Conservation (phyloP, 2,329 filamentous ascomycete species). For the Claviceps capensis region DNA sequence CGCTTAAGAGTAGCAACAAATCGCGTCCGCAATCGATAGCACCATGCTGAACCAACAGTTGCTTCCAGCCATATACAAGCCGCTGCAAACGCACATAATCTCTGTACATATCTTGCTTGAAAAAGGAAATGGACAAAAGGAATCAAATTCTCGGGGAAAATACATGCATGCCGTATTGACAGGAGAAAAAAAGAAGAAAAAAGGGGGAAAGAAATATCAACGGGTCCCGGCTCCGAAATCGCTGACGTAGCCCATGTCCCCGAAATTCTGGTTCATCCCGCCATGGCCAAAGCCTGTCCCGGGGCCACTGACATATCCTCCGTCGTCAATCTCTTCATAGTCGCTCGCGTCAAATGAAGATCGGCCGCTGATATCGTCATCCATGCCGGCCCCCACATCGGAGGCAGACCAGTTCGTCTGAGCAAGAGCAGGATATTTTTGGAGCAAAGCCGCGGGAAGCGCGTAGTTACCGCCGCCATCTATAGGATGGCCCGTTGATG, state of each 20-base stretch:
- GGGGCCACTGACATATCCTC: slow-evolving; percentile 51
- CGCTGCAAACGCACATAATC: not conserved
- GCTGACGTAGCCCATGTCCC: slow-evolving; percentile 38
- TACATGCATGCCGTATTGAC: not conserved
- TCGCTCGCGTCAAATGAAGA: slow-evolving; percentile 76
- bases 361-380: slow-evolving; percentile 64
- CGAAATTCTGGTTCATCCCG: slow-evolving; percentile 38
- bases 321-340: slow-evolving; percentile 60
- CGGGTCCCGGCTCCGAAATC: slow-evolving; percentile 38
- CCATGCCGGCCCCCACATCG: slow-evolving; percentile 56
- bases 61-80: not conserved
- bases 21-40: not conserved
- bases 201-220: slow-evolving; percentile 7
- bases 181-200: not conserved
- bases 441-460: slow-evolving; percentile 75
- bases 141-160: not conserved
- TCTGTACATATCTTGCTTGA: not conserved
- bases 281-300: slow-evolving; percentile 47
- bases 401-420: slow-evolving; percentile 65
- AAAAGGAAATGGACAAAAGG: not conserved
- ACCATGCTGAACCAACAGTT: too few species aligned
- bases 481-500: slow-evolving; percentile 43
- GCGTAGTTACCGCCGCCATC: slow-evolving; percentile 45
- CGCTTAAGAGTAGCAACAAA: too few species aligned
- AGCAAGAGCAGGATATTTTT: slow-evolving; percentile 88